Base-by-base conservation (phyloP, 2,329 filamentous ascomycete species). In the Ustilaginoidea virens region DNA sequence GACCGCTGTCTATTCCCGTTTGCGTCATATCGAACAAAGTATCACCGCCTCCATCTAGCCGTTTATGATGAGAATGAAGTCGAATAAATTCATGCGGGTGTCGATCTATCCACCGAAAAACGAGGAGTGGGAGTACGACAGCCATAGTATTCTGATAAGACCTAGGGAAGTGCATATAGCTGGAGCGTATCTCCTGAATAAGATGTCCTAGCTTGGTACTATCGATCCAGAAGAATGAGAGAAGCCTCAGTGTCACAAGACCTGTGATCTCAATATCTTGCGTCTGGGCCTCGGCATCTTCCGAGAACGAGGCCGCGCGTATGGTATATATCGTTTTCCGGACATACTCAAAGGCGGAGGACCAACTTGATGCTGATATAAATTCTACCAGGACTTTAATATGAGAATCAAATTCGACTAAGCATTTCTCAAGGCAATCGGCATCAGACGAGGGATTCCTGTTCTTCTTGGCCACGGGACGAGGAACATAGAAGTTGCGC, bases 1-100 rank as follows among this genome's bases (percentile, higher is more conserved):
- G 62, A 21, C 58, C 60, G 31, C 62, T 68, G 43, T 78, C 73
- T 20, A 62, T 60, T 17, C 74, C 61, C 3, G 68, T 69, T 37
- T 71, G 64, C 5, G 69, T 64, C 69, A 79, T 78, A 40, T 80
- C 74, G 43, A 79, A 78, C 15, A 80, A 55, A 1, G 70, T 76
- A 43, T 80, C 74, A 5, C 70, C 66, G 7, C 68, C 69, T 27
- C 66, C 69, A 39, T 78, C 73, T n/a, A 78, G 58, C 41, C 69
- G 63, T 41, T 61, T 69, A 36, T 69, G 68, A 33, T 61, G 57
- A 11, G 61, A 61, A 46, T 80, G 74, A 33, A 78, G 53, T 33
- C 65, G 60, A 26, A 76, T 64, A 44, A 79, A 79, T 46, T 80
- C 73, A 20, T 61, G 51, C 2, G 74, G 74, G 38, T 66, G 69